Conservation (phyloP, 306 rosid species). For the Gastrolobium bilobum region DNA sequence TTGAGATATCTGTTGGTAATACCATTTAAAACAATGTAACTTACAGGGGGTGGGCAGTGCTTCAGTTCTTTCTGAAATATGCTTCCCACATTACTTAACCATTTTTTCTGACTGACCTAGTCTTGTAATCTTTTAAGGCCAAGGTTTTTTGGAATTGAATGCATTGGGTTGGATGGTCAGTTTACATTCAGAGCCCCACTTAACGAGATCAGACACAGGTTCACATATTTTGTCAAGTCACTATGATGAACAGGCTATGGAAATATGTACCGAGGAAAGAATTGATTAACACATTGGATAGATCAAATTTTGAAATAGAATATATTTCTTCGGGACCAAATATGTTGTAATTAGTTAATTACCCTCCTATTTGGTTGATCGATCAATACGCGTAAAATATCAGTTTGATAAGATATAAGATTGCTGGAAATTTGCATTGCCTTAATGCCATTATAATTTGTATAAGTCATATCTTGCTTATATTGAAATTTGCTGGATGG, state of each 20-base stretch:
- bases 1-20: background rate
- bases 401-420: constrained; percentile 11
- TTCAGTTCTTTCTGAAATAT: constrained; percentile 38
- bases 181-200: background rate
- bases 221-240: constrained; percentile 28
- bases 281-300: constrained; percentile 9
- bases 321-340: constrained; percentile 10
- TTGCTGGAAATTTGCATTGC: constrained; percentile 27
- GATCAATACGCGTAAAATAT: background rate
- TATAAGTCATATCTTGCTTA: constrained; percentile 20
- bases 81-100: constrained; percentile 3
- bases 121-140: constrained; percentile 22
- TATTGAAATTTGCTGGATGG: constrained; percentile 24
- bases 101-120: constrained; percentile 30
- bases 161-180: constrained; percentile 16
- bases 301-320: background rate
- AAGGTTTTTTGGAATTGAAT: constrained; percentile 24
- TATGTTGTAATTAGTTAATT: background rate
- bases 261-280: background rate
- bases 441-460: background rate
- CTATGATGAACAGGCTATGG: background rate
- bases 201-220: background rate
- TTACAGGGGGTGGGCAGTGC: background rate
- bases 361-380: constrained; percentile 3
- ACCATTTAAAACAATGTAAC: constrained; percentile 13